Conservation (phyloP, 495 filamentous ascomycete genomes). For the Xylaria curta region DNA sequence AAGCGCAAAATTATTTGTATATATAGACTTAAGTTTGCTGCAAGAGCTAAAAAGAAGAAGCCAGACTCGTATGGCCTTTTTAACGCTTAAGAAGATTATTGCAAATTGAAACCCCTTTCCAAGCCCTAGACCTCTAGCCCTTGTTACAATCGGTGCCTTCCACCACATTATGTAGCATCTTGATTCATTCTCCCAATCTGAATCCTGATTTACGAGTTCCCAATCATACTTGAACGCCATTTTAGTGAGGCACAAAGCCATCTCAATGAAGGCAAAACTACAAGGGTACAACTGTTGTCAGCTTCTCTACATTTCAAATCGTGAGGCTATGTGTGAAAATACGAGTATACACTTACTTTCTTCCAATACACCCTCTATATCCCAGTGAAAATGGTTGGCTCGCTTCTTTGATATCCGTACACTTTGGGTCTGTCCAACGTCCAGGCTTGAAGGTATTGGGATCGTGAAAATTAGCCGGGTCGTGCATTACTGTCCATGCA, state of each 20-base stretch:
- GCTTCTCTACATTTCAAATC: too few relatives aligned
- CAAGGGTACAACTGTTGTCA: too few relatives aligned
- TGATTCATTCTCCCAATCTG: conserved; percentile 36
- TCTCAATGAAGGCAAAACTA: conserved; percentile 45
- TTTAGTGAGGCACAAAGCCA: conserved; percentile 42
- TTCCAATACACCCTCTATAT: conserved; percentile 39
- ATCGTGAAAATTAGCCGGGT: conserved; percentile 39
- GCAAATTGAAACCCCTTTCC: too few relatives aligned
- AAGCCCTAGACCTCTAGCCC: too few relatives aligned
- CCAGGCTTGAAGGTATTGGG: conserved; percentile 42
- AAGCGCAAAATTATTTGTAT: too few relatives aligned
- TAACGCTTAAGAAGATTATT: too few relatives aligned
- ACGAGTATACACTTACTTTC: conserved; percentile 17
- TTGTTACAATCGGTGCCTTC: conserved; percentile 24
- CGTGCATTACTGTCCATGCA: conserved; percentile 43
- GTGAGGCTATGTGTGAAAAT: too few relatives aligned
- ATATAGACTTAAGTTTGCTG: too few relatives aligned
- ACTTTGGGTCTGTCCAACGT: conserved; percentile 43
- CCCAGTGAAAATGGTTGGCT: conserved; percentile 40
- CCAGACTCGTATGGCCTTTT: too few relatives aligned
- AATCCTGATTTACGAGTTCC: conserved; percentile 41
- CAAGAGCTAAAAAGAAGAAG: too few relatives aligned
- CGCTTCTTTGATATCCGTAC: conserved; percentile 43
- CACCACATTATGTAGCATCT: conserved; percentile 29
- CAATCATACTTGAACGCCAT: conserved; percentile 44